These are phyloP conservation scores for Penicillium robsamsonii DNA, from an alignment of 495 filamentous ascomycete species.

Conservation along the genomic window DNA sequence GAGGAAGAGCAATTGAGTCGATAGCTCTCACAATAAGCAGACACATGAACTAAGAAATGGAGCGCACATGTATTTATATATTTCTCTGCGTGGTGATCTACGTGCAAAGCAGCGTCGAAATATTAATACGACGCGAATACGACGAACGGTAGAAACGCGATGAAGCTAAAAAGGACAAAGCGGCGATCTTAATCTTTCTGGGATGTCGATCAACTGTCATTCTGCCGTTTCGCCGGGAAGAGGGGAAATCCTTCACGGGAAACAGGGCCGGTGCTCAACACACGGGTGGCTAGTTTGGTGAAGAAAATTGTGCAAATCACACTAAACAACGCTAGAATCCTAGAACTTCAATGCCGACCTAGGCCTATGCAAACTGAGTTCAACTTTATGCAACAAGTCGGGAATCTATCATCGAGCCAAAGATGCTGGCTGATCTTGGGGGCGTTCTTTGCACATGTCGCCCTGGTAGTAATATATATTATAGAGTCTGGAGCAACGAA, in stretches of 20 bases:
- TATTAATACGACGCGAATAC: slow-evolving; percentile 6
- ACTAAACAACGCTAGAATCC: neutral
- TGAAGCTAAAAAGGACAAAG: neutral
- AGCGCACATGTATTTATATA: neutral
- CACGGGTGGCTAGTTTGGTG: neutral
- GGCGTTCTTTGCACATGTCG: too few species aligned
- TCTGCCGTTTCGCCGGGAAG: neutral
- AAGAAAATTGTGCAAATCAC: neutral
- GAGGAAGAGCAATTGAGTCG: neutral
- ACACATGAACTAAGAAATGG: neutral
- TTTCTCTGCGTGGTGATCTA: neutral
- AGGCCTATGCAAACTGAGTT: neutral
- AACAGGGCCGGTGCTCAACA: neutral
- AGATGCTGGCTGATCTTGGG: too few species aligned
- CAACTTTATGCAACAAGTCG: neutral
- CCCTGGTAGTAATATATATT: too few species aligned
- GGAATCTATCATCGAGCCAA: neutral
- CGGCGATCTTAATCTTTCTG: neutral
- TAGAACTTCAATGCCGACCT: neutral
- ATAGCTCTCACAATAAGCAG: neutral
- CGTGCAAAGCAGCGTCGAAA: neutral
- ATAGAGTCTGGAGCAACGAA: too few species aligned
- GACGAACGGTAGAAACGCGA: neutral
- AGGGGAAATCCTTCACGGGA: neutral
- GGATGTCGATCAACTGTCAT: neutral